These are phyloP conservation scores for Phytophthora podocarpi DNA, from an alignment of 352 stramenopile genomes.

Conservation along the genomic window DNA sequence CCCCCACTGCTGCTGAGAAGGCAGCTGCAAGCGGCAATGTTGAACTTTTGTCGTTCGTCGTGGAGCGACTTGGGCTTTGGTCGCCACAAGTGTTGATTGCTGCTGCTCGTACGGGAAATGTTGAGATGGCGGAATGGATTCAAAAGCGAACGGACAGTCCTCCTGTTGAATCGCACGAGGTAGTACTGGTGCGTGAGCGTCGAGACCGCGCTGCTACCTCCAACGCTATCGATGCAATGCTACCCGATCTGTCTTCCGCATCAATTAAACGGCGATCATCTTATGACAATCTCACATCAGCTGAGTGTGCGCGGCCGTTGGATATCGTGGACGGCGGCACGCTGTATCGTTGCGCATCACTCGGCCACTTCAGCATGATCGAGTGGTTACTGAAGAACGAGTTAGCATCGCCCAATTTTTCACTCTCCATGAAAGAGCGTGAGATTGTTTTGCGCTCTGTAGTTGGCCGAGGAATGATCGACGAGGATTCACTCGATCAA, in stretches of 20 bases:
- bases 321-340: constrained; percentile 32
- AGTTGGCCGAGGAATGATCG: constrained; percentile 15
- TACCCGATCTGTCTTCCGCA: not conserved
- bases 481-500: constrained; percentile 19
- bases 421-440: constrained; percentile 28
- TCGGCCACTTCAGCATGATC: constrained; percentile 28
- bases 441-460: constrained; percentile 35
- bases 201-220: constrained; percentile 21
- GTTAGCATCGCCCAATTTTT: constrained; percentile 20
- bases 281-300: constrained; percentile 17
- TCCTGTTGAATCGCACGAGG: not conserved
- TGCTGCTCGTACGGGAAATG: constrained; percentile 33
- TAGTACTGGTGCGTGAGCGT: constrained; percentile 13
- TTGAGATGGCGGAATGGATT: constrained; percentile 42
- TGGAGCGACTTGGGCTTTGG: constrained; percentile 34
- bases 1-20: constrained; percentile 19
- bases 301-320: constrained; percentile 11
- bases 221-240: constrained; percentile 22
- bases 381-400: constrained; percentile 38
- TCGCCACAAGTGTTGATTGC: constrained; percentile 32
- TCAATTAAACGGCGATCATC: constrained; percentile 27
- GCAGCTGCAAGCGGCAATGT: constrained; percentile 38
- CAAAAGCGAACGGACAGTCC: constrained; percentile 10
- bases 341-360: constrained; percentile 28
- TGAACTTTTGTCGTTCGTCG: constrained; percentile 34